A percentile compares a stretch with the other conserved stretches of the same genome.
Evolutionary conservation across 176 grass and related monocot genomes (phyloP).

Genomic region (Zea luxurians): DNA sequence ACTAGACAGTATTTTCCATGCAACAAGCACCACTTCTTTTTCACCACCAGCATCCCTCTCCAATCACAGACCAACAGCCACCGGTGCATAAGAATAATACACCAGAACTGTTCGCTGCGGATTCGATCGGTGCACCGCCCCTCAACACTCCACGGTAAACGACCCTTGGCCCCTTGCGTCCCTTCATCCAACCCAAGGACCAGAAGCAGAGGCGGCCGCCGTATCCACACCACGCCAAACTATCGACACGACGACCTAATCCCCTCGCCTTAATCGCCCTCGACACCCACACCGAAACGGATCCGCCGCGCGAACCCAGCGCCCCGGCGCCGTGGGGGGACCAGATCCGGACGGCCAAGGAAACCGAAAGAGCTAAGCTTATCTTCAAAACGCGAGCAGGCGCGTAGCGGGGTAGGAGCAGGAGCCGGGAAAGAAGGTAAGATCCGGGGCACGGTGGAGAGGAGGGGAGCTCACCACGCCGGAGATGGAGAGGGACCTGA

Average conservation of each 20-base stretch:
- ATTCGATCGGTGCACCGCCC: neutral
- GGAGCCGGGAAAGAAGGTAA: too few species aligned
- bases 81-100: too few species aligned
- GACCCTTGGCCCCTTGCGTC: neutral
- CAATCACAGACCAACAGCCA: neutral
- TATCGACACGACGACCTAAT: neutral
- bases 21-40: too few species aligned
- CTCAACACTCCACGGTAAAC: neutral
- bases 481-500: neutral
- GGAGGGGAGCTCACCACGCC: neutral
- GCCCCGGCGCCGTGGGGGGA: too few species aligned
- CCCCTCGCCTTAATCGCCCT: neutral
- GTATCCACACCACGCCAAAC: too few species aligned
- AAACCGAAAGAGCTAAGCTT: neutral
- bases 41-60: neutral
- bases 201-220: neutral
- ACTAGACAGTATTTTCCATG: too few species aligned
- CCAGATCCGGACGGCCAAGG: conserved; percentile 14
- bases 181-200: neutral
- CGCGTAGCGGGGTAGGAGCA: too few species aligned
- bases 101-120: too few species aligned
- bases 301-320: neutral
- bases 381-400: neutral
- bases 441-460: too few species aligned
- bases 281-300: neutral